Evolutionary conservation across 768 basidiomycete species (phyloP).

Genomic region (Tylopilus sp.): DNA sequence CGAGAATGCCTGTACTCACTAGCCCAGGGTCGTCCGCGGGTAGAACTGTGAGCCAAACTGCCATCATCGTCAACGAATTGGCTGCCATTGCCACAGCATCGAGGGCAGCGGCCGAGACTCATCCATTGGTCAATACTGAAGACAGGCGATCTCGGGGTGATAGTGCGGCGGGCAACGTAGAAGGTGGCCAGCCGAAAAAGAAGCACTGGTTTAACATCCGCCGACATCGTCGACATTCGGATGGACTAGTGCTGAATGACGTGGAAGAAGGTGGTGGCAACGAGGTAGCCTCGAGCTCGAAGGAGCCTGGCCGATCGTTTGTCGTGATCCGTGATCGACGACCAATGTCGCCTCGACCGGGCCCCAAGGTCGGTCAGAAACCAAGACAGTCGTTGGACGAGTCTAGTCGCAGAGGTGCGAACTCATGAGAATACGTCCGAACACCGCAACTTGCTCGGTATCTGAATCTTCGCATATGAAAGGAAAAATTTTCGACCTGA

Average conservation of each 20-base stretch:
- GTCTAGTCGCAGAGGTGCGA: constrained; percentile 25
- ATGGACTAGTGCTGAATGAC: constrained; percentile 40
- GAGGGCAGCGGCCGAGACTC: constrained; percentile 16
- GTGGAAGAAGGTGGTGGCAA: constrained; percentile 13
- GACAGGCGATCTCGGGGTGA: constrained; percentile 19
- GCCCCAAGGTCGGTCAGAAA: constrained; percentile 20
- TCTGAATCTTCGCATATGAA: constrained; percentile 13
- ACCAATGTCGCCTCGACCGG: constrained; percentile 34
- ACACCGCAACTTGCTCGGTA: constrained; percentile 3
- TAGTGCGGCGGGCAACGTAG: constrained; percentile 31
- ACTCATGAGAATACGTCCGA: constrained; percentile 20
- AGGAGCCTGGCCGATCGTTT: constrained; percentile 52
- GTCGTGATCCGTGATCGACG: constrained; percentile 64
- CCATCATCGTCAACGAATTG: constrained; percentile 70
- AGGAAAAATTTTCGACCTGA: constrained; percentile 2
- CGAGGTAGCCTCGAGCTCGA: constrained; percentile 30
- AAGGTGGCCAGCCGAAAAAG: constrained; percentile 51
- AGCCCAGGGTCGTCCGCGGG: constrained; percentile 48
- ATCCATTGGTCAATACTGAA: constrained; percentile 18
- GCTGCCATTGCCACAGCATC: constrained; percentile 22
- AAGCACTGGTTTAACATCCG: constrained; percentile 69
- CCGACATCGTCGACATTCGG: constrained; percentile 58
- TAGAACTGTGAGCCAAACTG: constrained; percentile 79
- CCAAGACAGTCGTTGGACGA: constrained; percentile 30
- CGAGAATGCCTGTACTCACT: constrained; percentile 37